A percentile compares a stretch with the other conserved stretches of the same genome.
Conservation (phyloP, 345 rosid genomes). For the Cardamine chenopodiifolia region DNA sequence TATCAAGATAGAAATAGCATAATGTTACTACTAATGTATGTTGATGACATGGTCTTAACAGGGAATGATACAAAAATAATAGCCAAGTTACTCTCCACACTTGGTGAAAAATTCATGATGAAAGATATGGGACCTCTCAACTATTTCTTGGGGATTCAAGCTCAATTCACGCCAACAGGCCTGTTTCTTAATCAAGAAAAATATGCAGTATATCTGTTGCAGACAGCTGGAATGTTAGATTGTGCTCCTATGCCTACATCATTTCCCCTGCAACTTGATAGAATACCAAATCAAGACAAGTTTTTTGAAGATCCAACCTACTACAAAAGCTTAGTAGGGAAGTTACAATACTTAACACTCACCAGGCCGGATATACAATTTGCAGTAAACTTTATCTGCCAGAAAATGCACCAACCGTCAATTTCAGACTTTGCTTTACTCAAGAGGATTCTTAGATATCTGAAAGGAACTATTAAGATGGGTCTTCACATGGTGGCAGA, state of each 20-base stretch:
- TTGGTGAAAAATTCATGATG: background rate
- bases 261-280: background rate
- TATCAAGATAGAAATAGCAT: background rate
- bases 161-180: background rate
- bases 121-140: background rate
- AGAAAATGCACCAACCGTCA: background rate
- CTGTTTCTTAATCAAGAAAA: background rate
- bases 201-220: background rate
- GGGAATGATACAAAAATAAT: background rate
- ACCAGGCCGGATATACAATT: background rate
- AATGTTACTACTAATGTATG: background rate
- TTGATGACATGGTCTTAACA: background rate
- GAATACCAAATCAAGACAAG: background rate
- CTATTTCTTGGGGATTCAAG: background rate
- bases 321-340: background rate
- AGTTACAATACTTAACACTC: background rate
- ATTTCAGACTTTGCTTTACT: background rate
- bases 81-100: too few relatives aligned
- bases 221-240: background rate
- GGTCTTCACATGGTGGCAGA: fast-evolving
- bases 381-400: background rate
- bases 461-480: background rate
- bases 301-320: fast-evolving
- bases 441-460: background rate
- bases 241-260: background rate